These are phyloP conservation scores for Phytophthora citrophthora DNA, from an alignment of 352 stramenopile genomes.

Conservation along the genomic window DNA sequence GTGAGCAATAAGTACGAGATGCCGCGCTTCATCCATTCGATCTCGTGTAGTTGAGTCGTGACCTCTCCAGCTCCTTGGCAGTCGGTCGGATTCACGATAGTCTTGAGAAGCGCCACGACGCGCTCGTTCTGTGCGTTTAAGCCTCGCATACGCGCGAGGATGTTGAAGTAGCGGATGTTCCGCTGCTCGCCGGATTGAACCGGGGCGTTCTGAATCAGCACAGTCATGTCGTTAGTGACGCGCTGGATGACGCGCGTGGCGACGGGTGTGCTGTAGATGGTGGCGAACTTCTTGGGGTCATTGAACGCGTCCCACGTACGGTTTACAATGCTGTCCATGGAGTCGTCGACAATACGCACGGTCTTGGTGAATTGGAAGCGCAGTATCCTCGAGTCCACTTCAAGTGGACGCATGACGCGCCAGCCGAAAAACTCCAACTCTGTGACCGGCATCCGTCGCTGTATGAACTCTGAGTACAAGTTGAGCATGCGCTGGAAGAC, in stretches of 20 bases:
- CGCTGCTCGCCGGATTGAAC: slow-evolving; percentile 23
- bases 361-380: slow-evolving; percentile 59
- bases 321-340: slow-evolving; percentile 50
- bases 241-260: slow-evolving; percentile 45
- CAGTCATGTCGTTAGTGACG: slow-evolving; percentile 41
- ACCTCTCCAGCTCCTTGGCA: slow-evolving; percentile 9
- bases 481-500: slow-evolving; percentile 46
- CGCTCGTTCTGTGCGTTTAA: slow-evolving; percentile 37
- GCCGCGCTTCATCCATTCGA: slow-evolving; percentile 56
- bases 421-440: slow-evolving; percentile 49
- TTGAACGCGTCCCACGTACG: slow-evolving; percentile 50
- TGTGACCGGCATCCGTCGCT: slow-evolving; percentile 31
- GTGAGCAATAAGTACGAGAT: slow-evolving; percentile 53
- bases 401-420: slow-evolving; percentile 37
- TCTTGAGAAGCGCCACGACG: slow-evolving; percentile 52
- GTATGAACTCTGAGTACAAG: slow-evolving; percentile 41
- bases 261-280: slow-evolving; percentile 52
- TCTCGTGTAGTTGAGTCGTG: slow-evolving; percentile 32
- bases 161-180: slow-evolving; percentile 55
- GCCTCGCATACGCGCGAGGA: slow-evolving; percentile 40
- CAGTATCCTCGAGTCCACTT: slow-evolving; percentile 32
- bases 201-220: slow-evolving; percentile 52
- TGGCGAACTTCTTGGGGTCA: slow-evolving; percentile 42
- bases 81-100: slow-evolving; percentile 44
- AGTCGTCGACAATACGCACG: slow-evolving; percentile 35